A percentile compares a stretch with the other conserved stretches of the same genome.
Conservation (phyloP, 352 stramenopile genomes). For the Phytopythium oedochilum region DNA sequence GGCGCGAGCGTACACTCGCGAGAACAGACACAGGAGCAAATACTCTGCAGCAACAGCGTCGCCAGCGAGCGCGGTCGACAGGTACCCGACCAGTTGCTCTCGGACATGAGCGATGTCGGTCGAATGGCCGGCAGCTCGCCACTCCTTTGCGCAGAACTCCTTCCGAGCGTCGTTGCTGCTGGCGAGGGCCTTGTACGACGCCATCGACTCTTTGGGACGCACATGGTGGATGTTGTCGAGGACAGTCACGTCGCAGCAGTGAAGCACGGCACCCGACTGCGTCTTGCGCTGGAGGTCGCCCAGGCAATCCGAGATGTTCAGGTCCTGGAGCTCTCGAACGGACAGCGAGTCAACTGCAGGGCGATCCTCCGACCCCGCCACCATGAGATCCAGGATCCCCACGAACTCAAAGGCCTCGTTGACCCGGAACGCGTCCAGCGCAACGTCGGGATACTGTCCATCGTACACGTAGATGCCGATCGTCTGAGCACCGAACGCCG, state of each 20-base stretch:
- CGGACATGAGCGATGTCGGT: slow-evolving; percentile 23
- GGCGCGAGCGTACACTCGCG: slow-evolving; percentile 63
- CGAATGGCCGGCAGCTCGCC: slow-evolving; percentile 16
- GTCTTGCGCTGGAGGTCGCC: slow-evolving; percentile 48
- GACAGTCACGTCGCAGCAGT: slow-evolving; percentile 47
- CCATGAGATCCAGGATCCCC: slow-evolving; percentile 63
- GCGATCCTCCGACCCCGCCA: slow-evolving; percentile 20
- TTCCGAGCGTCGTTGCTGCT: slow-evolving; percentile 28
- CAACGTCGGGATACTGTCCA: slow-evolving; percentile 40
- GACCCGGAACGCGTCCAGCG: slow-evolving; percentile 63
- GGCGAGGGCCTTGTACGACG: slow-evolving; percentile 25
- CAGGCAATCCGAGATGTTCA: slow-evolving; percentile 65
- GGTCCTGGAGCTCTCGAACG: slow-evolving; percentile 33
- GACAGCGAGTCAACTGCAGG: slow-evolving; percentile 8
- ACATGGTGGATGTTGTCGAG: slow-evolving; percentile 43
- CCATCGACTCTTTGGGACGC: slow-evolving; percentile 31
- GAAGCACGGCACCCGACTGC: slow-evolving; percentile 46
- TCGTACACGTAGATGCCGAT: slow-evolving; percentile 77
- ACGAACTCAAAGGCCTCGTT: slow-evolving; percentile 85
- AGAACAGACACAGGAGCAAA: slow-evolving; percentile 59
- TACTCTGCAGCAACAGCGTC: slow-evolving; percentile 68
- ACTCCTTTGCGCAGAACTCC: slow-evolving; percentile 33
- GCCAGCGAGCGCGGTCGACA: slow-evolving; percentile 29
- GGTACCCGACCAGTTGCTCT: slow-evolving; percentile 32
- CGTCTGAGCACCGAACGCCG: slow-evolving; percentile 23